Evolutionary conservation across 2,329 filamentous ascomycete genomes (phyloP).

Genomic region (Pleoardoris graminearum): DNA sequence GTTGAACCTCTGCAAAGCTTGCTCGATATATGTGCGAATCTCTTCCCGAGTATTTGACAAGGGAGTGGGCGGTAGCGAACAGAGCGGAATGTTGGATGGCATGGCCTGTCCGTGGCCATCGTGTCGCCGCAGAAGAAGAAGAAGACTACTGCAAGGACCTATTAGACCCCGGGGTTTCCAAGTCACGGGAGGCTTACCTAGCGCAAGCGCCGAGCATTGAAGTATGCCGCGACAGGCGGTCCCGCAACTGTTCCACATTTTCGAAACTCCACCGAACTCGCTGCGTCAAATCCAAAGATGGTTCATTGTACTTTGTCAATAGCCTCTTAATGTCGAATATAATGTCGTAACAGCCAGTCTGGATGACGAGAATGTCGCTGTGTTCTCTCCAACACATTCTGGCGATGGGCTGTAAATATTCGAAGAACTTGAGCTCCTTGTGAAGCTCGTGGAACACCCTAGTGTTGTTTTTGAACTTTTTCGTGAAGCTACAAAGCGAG

Average conservation of each 20-base stretch:
- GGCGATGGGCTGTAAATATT: neutral
- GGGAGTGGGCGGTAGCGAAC: neutral
- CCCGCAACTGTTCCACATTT: neutral
- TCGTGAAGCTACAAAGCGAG: neutral
- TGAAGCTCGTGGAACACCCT: neutral
- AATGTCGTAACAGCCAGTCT: neutral
- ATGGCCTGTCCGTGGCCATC: neutral
- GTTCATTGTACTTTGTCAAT: neutral
- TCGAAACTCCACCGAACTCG: neutral
- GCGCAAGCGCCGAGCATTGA: neutral
- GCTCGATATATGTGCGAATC: neutral
- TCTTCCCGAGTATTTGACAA: neutral
- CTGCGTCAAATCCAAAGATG: neutral
- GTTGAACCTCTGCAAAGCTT: neutral
- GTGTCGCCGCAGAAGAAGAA: neutral
- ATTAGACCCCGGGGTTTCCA: neutral
- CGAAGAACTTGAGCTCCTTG: neutral
- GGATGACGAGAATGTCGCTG: neutral
- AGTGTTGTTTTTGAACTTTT: neutral
- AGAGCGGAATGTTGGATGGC: neutral
- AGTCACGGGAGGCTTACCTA: neutral
- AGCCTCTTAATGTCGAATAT: neutral
- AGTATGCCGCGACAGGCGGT: neutral
- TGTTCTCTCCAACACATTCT: neutral
- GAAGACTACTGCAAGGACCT: neutral